Evolutionary conservation across 2,329 filamentous ascomycete genomes (phyloP).

Genomic region (Trichoderma gracile): DNA sequence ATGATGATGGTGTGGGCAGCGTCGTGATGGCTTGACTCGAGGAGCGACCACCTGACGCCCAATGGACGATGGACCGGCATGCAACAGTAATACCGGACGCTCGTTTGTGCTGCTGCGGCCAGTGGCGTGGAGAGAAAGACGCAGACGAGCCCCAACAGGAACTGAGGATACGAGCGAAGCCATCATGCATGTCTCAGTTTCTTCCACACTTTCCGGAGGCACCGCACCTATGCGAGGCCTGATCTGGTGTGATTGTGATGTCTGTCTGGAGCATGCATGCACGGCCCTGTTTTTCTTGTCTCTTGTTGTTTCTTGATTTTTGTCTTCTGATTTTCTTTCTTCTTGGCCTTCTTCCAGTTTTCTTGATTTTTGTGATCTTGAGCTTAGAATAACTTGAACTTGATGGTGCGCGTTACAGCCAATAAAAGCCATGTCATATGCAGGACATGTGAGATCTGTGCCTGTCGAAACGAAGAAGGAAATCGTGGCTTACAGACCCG

Average conservation of each 20-base stretch:
- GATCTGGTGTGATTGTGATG: not conserved
- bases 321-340: not conserved
- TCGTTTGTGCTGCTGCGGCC: slow-evolving; percentile 24
- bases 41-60: slow-evolving; percentile 27
- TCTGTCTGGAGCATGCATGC: too few relatives aligned
- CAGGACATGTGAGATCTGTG: slow-evolving; percentile 10
- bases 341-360: not conserved
- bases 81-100: not conserved
- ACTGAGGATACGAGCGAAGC: slow-evolving; percentile 28
- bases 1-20: slow-evolving; percentile 12
- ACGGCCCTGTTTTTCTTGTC: slow-evolving; percentile 1
- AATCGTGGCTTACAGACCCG: not conserved
- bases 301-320: not conserved
- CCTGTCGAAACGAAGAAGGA: not conserved
- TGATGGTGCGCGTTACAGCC: not conserved
- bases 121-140: slow-evolving; percentile 22
- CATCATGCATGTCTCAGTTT: slow-evolving; percentile 34
- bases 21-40: slow-evolving; percentile 12
- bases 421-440: not conserved
- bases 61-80: slow-evolving; percentile 13
- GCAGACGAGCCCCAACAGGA: slow-evolving; percentile 23
- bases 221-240: slow-evolving; percentile 23
- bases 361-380: not conserved
- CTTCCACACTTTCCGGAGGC: slow-evolving; percentile 23
- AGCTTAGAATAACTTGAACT: not conserved